Percentiles rank a stretch among this genome's conserved stretches.
Evolutionary conservation across 805 yeast genomes (phyloP).

Genomic region (Metschnikowia shivogae): DNA sequence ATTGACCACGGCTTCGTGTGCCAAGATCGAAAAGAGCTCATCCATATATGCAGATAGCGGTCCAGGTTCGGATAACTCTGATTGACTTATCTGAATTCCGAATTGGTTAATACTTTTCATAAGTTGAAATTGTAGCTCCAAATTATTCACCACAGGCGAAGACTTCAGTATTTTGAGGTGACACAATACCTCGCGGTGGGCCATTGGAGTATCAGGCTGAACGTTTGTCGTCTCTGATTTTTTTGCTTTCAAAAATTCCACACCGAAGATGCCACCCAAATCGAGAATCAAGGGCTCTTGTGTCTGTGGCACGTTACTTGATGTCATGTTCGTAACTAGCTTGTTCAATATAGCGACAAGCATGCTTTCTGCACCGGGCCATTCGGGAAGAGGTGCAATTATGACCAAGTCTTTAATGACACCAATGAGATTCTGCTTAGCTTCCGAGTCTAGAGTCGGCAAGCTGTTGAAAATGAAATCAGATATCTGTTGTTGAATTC

Average conservation of each 20-base stretch:
- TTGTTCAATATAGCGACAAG: constrained; percentile 1
- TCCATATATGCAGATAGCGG: constrained; percentile 6
- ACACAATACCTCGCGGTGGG: constrained; percentile 1
- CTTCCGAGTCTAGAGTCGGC: constrained; percentile 3
- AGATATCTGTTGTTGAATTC: constrained; percentile 4
- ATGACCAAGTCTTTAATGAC: constrained; percentile 53
- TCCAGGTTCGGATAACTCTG: not conserved
- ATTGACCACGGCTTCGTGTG: not conserved
- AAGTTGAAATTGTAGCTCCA: constrained; percentile 7
- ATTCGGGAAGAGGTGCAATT: constrained; percentile 53
- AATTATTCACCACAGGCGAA: not conserved
- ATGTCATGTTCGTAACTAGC: constrained; percentile 1
- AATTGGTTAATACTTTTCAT: constrained; percentile 5
- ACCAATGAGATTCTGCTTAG: constrained; percentile 6
- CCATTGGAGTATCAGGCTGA: not conserved
- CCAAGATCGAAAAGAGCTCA: not conserved
- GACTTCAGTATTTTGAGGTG: constrained; percentile 5
- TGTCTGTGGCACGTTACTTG: not conserved
- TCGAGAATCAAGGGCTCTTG: constrained; percentile 13
- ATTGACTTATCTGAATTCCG: not conserved
- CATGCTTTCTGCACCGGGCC: constrained; percentile 50
- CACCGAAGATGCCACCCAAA: constrained; percentile 7
- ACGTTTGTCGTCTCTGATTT: too few relatives aligned
- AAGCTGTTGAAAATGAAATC: constrained; percentile 9
- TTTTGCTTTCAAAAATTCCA: constrained; percentile 4